phyloP scores from a whole-genome alignment of 305 asterid species.

The Ruellia speciosa region DNA sequence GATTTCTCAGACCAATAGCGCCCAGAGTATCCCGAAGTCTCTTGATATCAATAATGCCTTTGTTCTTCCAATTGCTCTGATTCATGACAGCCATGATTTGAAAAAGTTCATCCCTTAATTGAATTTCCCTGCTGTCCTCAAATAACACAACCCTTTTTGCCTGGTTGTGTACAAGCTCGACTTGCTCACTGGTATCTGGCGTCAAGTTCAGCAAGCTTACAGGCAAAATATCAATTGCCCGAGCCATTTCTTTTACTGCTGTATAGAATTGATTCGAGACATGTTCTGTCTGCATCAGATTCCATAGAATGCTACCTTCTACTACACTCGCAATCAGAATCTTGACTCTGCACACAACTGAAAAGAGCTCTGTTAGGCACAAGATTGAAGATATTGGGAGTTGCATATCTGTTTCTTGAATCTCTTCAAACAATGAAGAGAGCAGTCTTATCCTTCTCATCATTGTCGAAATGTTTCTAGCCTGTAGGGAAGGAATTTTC shows the following conservation, averaged over 20 bases:
- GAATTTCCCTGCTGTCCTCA: not conserved
- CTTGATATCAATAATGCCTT: conserved; percentile 25
- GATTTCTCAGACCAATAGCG: conserved; percentile 43
- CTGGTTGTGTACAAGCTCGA: conserved; percentile 10
- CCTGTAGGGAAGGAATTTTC: conserved; percentile 38
- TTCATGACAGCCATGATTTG: not conserved
- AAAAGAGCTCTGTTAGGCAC: conserved; percentile 63
- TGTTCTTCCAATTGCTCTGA: not conserved
- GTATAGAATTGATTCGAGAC: conserved; percentile 47
- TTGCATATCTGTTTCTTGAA: conserved; percentile 41
- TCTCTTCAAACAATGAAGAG: conserved; percentile 63
- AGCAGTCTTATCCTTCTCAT: conserved; percentile 51
- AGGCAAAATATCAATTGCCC: conserved; percentile 73
- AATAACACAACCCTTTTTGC: conserved; percentile 5
- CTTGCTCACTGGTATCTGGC: conserved; percentile 37
- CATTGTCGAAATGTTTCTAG: conserved; percentile 49
- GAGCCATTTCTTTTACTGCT: conserved; percentile 52
- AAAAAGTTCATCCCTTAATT: not conserved
- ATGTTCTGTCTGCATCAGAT: conserved; percentile 54
- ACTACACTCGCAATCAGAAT: conserved; percentile 40
- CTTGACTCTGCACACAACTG: conserved; percentile 42
- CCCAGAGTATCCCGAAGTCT: conserved; percentile 33
- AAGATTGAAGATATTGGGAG: conserved; percentile 68
- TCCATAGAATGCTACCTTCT: conserved; percentile 64
- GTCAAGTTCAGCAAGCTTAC: conserved; percentile 56